These are phyloP conservation scores for Knufia fluminis DNA, from an alignment of 2,329 filamentous ascomycete genomes.

Conservation along the genomic window DNA sequence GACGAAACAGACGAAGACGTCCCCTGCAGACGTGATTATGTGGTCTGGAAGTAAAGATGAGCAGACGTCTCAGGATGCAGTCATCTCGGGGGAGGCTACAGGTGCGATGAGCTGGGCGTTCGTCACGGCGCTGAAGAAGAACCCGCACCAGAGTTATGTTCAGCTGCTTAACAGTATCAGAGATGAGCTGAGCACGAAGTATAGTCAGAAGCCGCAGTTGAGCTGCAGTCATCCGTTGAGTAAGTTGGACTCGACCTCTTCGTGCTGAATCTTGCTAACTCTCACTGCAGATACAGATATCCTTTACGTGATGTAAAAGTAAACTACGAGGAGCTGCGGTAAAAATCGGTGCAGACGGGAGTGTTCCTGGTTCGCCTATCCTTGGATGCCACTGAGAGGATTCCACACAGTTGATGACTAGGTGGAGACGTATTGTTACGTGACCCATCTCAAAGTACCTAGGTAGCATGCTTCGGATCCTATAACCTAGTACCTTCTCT, in stretches of 20 bases:
- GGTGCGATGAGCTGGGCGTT: constrained; percentile 99
- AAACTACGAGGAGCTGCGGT: too few species aligned
- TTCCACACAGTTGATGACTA: too few species aligned
- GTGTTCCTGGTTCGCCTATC: too few species aligned
- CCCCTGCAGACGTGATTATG: constrained; percentile 91
- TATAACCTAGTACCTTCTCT: too few species aligned
- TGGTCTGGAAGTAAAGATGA: constrained; percentile 95
- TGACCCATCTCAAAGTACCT: too few species aligned
- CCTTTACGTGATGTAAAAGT: constrained; percentile 56
- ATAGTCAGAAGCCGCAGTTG: constrained; percentile 89
- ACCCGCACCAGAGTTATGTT: constrained; percentile 91
- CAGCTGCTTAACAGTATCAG: constrained; percentile 92
- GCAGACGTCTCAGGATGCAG: constrained; percentile 90
- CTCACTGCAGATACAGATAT: constrained; percentile 50
- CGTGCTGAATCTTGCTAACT: constrained; percentile 21
- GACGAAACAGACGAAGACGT: constrained; percentile 81
- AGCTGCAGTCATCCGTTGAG: constrained; percentile 93
- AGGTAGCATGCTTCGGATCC: too few species aligned
- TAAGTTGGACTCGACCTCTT: constrained; percentile 42
- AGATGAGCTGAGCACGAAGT: constrained; percentile 76
- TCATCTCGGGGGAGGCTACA: constrained; percentile 78
- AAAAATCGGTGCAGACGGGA: too few species aligned
- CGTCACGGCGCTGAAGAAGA: constrained; percentile 80
- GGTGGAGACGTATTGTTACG: too few species aligned
- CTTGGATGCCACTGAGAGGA: too few species aligned